A percentile compares a stretch with the other conserved stretches of the same genome.
Conservation (phyloP, 805 yeast genomes). For the Candida oleophila region DNA sequence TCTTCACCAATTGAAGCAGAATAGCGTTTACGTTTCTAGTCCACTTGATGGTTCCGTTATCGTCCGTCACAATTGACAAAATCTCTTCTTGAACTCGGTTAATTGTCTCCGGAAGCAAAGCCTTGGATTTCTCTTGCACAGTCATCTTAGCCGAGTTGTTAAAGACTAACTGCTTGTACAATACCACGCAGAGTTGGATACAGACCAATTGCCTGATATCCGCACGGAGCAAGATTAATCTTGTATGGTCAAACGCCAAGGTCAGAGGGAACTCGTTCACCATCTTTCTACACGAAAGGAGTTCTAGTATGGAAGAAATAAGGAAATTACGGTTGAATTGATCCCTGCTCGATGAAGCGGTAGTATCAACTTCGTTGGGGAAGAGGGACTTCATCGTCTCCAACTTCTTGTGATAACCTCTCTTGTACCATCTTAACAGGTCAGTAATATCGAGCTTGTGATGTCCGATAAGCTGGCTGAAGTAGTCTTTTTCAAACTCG, state of each 20-base stretch:
- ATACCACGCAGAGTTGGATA: conserved; percentile 65
- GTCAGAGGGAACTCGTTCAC: conserved; percentile 80
- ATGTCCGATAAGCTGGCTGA: conserved; percentile 49
- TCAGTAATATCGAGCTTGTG: conserved; percentile 60
- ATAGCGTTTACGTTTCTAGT: conserved; percentile 75
- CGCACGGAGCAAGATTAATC: conserved; percentile 75
- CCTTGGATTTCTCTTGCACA: conserved; percentile 9
- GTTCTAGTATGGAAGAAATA: conserved; percentile 54
- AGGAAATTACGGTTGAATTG: conserved; percentile 35
- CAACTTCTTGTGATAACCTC: conserved; percentile 26
- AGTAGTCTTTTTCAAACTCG: conserved; percentile 85
- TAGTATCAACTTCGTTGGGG: background rate
- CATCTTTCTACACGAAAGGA: conserved; percentile 78
- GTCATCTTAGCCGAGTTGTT: conserved; percentile 30
- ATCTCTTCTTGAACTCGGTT: conserved; percentile 64
- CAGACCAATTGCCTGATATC: conserved; percentile 85
- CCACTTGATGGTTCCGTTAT: conserved; percentile 87
- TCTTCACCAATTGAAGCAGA: conserved; percentile 63
- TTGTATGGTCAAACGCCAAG: conserved; percentile 78
- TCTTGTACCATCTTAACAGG: conserved; percentile 66
- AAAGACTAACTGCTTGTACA: conserved; percentile 66
- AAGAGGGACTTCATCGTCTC: background rate
- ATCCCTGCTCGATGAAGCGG: conserved; percentile 6
- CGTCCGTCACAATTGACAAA: conserved; percentile 77
- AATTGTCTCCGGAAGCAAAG: conserved; percentile 34